These are phyloP conservation scores for Asclepias syriaca DNA, from an alignment of 257 asterid species.

Conservation along the genomic window DNA sequence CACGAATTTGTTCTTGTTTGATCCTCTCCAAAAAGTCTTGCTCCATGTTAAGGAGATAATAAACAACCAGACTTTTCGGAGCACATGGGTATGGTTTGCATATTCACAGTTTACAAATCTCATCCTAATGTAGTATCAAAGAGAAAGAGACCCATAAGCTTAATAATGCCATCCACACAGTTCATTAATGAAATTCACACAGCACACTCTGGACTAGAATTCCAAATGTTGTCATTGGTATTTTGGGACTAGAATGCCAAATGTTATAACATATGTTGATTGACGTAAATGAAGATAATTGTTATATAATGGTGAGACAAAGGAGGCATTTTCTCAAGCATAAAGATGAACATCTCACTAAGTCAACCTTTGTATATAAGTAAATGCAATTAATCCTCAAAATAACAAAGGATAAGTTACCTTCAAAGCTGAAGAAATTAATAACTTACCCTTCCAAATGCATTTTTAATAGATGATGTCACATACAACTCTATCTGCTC, in stretches of 20 bases:
- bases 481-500: slow-evolving; percentile 90
- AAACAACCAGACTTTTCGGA: neutral
- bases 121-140: neutral
- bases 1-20: neutral
- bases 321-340: neutral
- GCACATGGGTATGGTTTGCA: neutral
- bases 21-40: neutral
- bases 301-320: neutral
- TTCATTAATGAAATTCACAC: too few relatives aligned
- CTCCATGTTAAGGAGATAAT: neutral
- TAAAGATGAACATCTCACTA: neutral
- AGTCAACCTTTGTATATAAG: neutral
- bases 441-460: slow-evolving; percentile 70
- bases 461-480: slow-evolving; percentile 72
- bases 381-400: neutral
- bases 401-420: neutral
- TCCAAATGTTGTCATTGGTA: neutral
- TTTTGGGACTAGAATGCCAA: neutral
- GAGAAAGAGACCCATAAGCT: neutral
- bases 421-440: neutral
- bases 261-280: neutral
- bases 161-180: neutral
- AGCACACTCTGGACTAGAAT: neutral
- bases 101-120: neutral
- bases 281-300: neutral